Evolutionary conservation across 2,329 filamentous ascomycete genomes (phyloP).

Genomic region (Cladophialophora immunda): DNA sequence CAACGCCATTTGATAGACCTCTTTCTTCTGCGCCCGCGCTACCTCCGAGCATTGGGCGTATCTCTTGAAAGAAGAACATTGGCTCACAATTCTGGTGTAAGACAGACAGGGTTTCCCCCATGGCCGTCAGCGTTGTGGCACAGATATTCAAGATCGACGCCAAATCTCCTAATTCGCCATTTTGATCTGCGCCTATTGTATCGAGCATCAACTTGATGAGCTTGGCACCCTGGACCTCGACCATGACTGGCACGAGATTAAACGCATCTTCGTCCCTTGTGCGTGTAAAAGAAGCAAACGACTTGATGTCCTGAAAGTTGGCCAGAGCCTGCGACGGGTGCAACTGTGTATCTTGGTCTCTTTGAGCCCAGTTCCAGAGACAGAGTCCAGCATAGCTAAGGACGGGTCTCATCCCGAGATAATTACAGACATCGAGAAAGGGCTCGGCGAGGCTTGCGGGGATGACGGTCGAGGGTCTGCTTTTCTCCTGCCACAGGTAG

Average conservation of each 20-base stretch:
- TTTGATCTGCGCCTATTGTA: constrained; percentile 7
- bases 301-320: constrained; percentile 19
- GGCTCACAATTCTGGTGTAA: constrained; percentile 25
- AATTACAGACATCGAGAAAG: constrained; percentile 26
- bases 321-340: constrained; percentile 11
- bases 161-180: constrained; percentile 10
- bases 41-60: constrained; percentile 28
- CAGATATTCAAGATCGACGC: constrained; percentile 18
- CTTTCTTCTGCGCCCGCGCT: constrained; percentile 13
- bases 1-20: constrained; percentile 17
- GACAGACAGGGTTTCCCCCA: constrained; percentile 17
- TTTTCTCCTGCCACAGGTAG: constrained; percentile 25
- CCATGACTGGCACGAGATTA: constrained; percentile 25
- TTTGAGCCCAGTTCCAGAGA: constrained; percentile 26
- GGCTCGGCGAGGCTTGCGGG: constrained; percentile 22
- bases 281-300: constrained; percentile 23
- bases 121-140: constrained; percentile 15
- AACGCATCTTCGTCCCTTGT: constrained; percentile 32
- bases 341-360: not conserved
- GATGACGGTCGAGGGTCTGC: constrained; percentile 14
- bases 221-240: constrained; percentile 18
- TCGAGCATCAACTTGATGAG: constrained; percentile 20
- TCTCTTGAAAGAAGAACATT: constrained; percentile 23
- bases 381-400: constrained; percentile 26
- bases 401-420: constrained; percentile 28